Conservation (phyloP, 805 yeast genomes). For the Millerozyma acaciae region DNA sequence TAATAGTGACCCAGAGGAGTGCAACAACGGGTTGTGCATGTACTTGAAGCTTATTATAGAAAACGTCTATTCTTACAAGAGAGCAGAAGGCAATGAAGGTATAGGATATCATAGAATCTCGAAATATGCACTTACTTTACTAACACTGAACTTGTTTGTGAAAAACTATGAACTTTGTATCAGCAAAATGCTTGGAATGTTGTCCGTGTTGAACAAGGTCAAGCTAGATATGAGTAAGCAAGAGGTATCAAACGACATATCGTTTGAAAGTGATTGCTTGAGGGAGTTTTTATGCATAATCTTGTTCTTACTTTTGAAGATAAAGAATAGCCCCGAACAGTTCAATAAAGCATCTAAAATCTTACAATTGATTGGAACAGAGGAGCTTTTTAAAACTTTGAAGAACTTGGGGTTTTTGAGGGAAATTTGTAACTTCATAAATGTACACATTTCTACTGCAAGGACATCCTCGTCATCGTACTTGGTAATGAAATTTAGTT, state of each 20-base stretch:
- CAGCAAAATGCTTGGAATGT: constrained; percentile 34
- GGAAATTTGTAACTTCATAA: constrained; percentile 27
- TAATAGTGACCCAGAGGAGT: constrained; percentile 36
- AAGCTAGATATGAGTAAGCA: constrained; percentile 1
- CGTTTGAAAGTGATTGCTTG: constrained; percentile 18
- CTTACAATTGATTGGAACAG: constrained; percentile 13
- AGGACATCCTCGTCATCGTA: constrained; percentile 20
- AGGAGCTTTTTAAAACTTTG: constrained; percentile 18
- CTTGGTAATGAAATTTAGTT: constrained; percentile 32
- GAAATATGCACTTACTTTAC: constrained; percentile 28
- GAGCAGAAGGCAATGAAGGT: too few relatives aligned
- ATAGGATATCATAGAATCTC: constrained; percentile 33
- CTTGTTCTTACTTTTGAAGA: constrained; percentile 29
- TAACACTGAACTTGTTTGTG: constrained; percentile 35
- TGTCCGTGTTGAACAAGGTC: constrained; percentile 22
- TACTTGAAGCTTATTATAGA: constrained; percentile 33
- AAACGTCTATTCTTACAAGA: constrained; percentile 16
- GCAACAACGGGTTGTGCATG: constrained; percentile 35
- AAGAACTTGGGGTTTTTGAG: constrained; percentile 22
- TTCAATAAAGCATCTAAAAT: constrained; percentile 13
- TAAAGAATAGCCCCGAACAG: constrained; percentile 17
- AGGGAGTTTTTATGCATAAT: constrained; percentile 35
- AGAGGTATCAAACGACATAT: constrained; percentile 9
- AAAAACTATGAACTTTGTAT: constrained; percentile 34
- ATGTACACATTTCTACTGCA: constrained; percentile 20